Percentiles rank a stretch among this genome's conserved stretches.
Evolutionary conservation across 495 filamentous ascomycete genomes (phyloP).

Genomic region (Oidiodendron maius): DNA sequence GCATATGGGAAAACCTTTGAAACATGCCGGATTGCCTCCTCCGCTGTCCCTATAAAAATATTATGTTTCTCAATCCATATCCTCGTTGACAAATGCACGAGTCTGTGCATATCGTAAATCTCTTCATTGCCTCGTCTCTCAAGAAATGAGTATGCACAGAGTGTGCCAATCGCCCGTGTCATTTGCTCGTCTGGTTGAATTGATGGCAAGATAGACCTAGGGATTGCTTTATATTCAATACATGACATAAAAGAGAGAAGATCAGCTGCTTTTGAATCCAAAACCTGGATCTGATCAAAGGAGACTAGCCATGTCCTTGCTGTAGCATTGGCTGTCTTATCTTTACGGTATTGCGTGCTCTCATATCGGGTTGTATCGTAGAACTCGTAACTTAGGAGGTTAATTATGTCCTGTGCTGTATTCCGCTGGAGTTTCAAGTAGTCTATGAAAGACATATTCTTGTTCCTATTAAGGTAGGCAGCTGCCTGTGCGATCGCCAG

Average conservation of each 20-base stretch:
- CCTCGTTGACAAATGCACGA: conserved; percentile 37
- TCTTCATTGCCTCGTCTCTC: conserved; percentile 16
- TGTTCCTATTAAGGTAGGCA: conserved; percentile 23
- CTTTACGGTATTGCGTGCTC: too few relatives aligned
- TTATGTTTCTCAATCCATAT: conserved; percentile 23
- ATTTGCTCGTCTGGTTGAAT: conserved; percentile 15
- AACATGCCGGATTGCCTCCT: neutral
- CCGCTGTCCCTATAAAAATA: neutral
- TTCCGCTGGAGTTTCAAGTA: conserved; percentile 2
- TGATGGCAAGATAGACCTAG: conserved; percentile 27
- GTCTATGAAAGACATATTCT: neutral
- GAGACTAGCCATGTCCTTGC: conserved; percentile 49
- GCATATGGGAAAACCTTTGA: neutral
- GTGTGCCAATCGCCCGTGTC: conserved; percentile 25
- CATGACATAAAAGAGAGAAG: conserved; percentile 27
- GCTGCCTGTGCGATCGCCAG: conserved; percentile 40
- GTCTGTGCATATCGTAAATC: conserved; percentile 33
- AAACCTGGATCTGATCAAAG: conserved; percentile 36
- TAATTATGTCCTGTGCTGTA: conserved; percentile 23
- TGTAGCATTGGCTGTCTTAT: conserved; percentile 40
- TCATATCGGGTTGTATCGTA: conserved; percentile 38
- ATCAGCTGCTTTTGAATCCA: conserved; percentile 23
- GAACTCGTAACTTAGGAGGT: conserved; percentile 45
- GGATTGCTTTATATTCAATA: conserved; percentile 31
- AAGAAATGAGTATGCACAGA: conserved; percentile 31